Base-by-base conservation (phyloP, 805 yeast species). In the Saturnispora hagleri region DNA sequence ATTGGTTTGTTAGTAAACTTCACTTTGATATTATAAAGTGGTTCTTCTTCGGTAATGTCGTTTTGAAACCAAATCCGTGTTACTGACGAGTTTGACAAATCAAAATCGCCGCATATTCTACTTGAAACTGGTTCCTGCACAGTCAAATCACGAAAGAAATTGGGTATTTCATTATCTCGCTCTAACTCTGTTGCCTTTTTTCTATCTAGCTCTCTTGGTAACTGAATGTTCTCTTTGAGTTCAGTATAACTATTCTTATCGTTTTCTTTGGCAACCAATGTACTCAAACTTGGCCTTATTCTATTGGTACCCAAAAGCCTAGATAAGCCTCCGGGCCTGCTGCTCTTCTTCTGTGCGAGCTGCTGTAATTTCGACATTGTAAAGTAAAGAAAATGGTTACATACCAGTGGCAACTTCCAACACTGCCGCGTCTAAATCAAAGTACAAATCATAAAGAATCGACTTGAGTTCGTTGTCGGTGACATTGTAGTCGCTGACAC, bases 1-100 rank as follows among this genome's bases (percentile, higher is more conserved):
- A 46, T 42, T 15, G 60, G 41, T 28, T 55, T 57, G 75, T 74
- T 74, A 74, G 81, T 71, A 62, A 61, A 58, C 4, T 56, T 22
- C 22, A 48, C 34, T 31, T 42, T 34, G 26, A 15, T 41, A n/a
- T 17, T 41, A 38, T 41, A 4, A 12, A 20, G 12, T 36, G 27
- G 3, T 24, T 15, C 18, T 17, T 41, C 15, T 41, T 10, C 26
- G 3, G 13, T 24, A 22, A 22, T 24, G 44, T 24, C 44, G 26
- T 22, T 41, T 41, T 17, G 12, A 41, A 41, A 41, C 44, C 44
- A 41, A 38, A 17, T 18, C 5, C 13, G 20, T n/a, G 42, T 38
- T 13, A 38, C 34, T 10, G 34, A 31, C 34, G 24, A 17, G 24
- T 17, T 18, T 20, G 42, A 18, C 10, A 38, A 38, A 10, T 38